phyloP scores from a whole-genome alignment of 2,329 filamentous ascomycete genomes.

The Paecilomyces sp. region DNA sequence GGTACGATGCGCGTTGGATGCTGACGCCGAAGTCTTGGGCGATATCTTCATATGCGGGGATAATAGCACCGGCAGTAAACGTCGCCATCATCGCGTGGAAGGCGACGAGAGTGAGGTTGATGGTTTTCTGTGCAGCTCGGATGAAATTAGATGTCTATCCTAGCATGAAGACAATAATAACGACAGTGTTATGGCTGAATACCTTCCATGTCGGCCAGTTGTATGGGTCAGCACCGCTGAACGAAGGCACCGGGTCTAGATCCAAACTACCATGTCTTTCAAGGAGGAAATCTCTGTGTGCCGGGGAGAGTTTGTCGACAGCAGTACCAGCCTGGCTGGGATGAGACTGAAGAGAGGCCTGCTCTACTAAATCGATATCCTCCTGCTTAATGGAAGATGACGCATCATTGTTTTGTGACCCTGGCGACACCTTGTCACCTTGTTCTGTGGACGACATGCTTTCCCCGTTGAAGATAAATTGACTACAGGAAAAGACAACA shows the following conservation, averaged over 20 bases:
- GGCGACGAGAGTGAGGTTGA: constrained; percentile 48
- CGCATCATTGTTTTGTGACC: background rate
- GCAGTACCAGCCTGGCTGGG: constrained; percentile 23
- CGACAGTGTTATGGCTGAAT: constrained; percentile 38
- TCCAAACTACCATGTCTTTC: constrained; percentile 48
- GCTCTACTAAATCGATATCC: background rate
- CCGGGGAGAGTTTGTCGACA: constrained; percentile 11
- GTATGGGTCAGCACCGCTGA: constrained; percentile 47
- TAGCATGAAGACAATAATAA: too few relatives aligned
- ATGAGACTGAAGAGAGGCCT: constrained; percentile 9
- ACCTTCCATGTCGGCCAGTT: constrained; percentile 50
- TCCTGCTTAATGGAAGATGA: background rate
- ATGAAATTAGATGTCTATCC: too few relatives aligned
- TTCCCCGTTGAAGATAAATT: background rate
- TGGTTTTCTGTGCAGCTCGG: constrained; percentile 36
- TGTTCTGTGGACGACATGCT: background rate
- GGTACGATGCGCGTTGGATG: constrained; percentile 45
- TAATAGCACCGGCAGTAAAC: constrained; percentile 49
- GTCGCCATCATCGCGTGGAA: constrained; percentile 53
- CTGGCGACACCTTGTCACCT: background rate
- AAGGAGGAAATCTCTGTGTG: constrained; percentile 43
- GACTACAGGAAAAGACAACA: background rate
- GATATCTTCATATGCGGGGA: constrained; percentile 49
- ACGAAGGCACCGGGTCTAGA: constrained; percentile 47
- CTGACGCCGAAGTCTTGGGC: constrained; percentile 43